A percentile compares a stretch with the other conserved stretches of the same genome.
Evolutionary conservation across 495 filamentous ascomycete species (phyloP).

Genomic region (Aspergillus kassunensis): DNA sequence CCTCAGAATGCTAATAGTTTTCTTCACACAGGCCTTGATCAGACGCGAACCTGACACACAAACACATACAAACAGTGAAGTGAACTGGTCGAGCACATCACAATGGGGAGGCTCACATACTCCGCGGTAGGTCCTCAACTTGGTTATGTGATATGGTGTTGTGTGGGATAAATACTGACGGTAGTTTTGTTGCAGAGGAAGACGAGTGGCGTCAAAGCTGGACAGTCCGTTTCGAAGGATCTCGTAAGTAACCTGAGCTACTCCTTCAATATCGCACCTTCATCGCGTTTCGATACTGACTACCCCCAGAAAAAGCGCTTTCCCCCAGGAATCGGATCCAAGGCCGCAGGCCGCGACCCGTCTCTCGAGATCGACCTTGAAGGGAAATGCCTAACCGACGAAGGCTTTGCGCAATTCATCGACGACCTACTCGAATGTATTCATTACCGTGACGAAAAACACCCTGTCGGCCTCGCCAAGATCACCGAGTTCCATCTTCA

Average conservation of each 20-base stretch:
- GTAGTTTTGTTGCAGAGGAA: conserved; percentile 28
- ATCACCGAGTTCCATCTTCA: conserved; percentile 46
- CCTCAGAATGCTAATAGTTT: too few relatives aligned
- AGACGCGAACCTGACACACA: too few relatives aligned
- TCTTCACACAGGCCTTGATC: too few relatives aligned
- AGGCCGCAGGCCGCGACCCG: conserved; percentile 34
- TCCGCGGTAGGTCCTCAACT: conserved; percentile 26
- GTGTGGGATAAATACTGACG: background rate
- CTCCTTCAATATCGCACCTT: too few relatives aligned
- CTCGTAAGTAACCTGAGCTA: conserved; percentile 28
- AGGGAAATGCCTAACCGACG: conserved; percentile 39
- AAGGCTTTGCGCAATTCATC: conserved; percentile 39
- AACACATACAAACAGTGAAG: background rate
- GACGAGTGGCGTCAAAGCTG: conserved; percentile 41
- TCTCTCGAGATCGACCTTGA: conserved; percentile 45
- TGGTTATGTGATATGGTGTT: too few relatives aligned
- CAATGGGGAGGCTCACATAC: conserved; percentile 42
- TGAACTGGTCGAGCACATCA: background rate
- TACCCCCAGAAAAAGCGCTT: conserved; percentile 36
- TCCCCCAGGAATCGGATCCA: conserved; percentile 28
- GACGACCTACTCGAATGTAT: conserved; percentile 37
- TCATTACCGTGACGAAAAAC: conserved; percentile 23
- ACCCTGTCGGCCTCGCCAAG: conserved; percentile 27
- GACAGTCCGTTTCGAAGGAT: conserved; percentile 40
- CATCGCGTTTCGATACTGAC: too few relatives aligned